Conservation (phyloP, 805 yeast species). For the Pichia sporocuriosa region DNA sequence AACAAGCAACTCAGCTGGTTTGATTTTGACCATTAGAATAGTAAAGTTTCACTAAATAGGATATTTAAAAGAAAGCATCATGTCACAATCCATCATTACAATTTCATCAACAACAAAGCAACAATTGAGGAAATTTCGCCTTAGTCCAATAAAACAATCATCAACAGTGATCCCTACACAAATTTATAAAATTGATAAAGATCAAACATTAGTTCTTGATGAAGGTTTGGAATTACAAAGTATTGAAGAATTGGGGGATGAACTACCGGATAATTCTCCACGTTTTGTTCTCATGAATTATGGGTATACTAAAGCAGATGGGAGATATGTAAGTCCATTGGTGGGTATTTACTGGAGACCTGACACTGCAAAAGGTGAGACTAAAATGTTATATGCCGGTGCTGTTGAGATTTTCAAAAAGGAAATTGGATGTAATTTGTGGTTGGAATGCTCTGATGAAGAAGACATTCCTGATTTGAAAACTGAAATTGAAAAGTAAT, state of each 20-base stretch:
- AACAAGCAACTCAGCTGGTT: too few relatives aligned
- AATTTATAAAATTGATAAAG: conserved; percentile 52
- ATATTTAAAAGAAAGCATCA: conserved; percentile 3
- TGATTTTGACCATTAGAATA: too few relatives aligned
- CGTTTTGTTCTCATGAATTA: conserved; percentile 70
- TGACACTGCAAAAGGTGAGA: conserved; percentile 72
- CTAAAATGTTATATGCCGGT: conserved; percentile 86
- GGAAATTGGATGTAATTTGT: conserved; percentile 66
- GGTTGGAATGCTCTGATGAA: conserved; percentile 57
- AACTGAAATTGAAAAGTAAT: conserved; percentile 25
- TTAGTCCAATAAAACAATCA: conserved; percentile 51
- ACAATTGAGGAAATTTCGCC: conserved; percentile 63
- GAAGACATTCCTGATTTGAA: conserved; percentile 63
- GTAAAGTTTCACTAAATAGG: too few relatives aligned
- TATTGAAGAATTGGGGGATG: conserved; percentile 62
- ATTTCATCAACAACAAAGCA: conserved; percentile 56
- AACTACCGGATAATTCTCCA: conserved; percentile 76
- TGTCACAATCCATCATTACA: conserved; percentile 51
- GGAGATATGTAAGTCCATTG: conserved; percentile 65
- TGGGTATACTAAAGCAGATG: conserved; percentile 61
- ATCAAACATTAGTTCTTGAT: conserved; percentile 46
- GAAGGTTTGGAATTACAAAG: conserved; percentile 37
- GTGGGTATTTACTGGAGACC: conserved; percentile 87
- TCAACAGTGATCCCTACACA: conserved; percentile 54
- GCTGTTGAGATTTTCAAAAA: conserved; percentile 75